Evolutionary conservation across 176 grass and related monocot species (phyloP), one percentile per base, ranked within the genome.

Genomic region (Raddia guianensis): DNA sequence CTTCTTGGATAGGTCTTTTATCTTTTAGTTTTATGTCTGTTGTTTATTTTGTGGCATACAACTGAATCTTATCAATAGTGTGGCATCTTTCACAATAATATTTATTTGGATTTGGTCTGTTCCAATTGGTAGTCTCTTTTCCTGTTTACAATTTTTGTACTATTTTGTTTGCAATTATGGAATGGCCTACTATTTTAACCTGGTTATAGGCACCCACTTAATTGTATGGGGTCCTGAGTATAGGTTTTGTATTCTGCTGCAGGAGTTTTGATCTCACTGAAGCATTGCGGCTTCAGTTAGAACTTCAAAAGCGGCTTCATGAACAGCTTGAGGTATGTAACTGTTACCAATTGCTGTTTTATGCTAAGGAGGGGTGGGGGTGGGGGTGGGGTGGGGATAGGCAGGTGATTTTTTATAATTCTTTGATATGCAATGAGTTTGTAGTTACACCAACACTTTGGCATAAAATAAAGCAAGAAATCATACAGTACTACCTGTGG

Each of bases 251-350:
- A 68, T 63, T 77, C 9, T 72, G 43, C 54, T 93, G 77, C 82
- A 99, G 97, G 77, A 94, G 71, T 66, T 62, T 91, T 83, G 87
- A 93, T 89, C 78, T 99, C 51, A 99, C 90, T 58, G 97, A 96
- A 78, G 97, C 97, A 83, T 86, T 99, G 57, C 89, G 82, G 49
- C 87, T 96, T 80, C 97, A 99, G 76, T 85, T 99, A 66, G 97
- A 96, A 72, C 91, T 99, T 70, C 97, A 99, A 86, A 99, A 99
- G 82, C 75, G 76, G 67, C 97, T 99, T 73, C 97, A 99, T 74
- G 97, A 99, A 85, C 97, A 99, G 60, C 97, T 99, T 83, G 97
- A 99, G 93, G 97, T 93, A 80, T 56, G 46, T 63, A 72, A 62
- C 54, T 77, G 45, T 27, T 27, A 43, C 13, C 3, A 46, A 69